Evolutionary conservation across 495 filamentous ascomycete genomes (phyloP).

Genomic region (Parathielavia hyrcaniae): DNA sequence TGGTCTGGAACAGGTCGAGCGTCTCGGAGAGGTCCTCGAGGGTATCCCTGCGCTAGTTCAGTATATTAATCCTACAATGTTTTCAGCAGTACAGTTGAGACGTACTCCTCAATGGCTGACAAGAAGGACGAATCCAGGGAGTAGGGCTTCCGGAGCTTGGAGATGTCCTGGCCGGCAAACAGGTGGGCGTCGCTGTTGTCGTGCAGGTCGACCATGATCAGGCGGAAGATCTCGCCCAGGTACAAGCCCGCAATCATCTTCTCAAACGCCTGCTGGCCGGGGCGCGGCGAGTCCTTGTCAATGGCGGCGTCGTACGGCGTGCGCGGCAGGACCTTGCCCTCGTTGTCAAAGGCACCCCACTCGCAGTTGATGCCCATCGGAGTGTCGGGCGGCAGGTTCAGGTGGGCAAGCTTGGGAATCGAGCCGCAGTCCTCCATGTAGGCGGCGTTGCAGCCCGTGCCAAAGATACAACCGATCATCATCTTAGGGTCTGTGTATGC

Average conservation of each 20-base stretch:
- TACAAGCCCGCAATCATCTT: conserved; percentile 98
- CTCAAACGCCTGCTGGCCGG: conserved; percentile 93
- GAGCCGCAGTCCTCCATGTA: conserved; percentile 94
- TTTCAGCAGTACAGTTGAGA: neutral
- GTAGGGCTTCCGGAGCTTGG: conserved; percentile 72
- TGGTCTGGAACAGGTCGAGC: conserved; percentile 65
- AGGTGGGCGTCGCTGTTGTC: conserved; percentile 68
- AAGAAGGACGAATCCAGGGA: conserved; percentile 87
- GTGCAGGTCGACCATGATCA: conserved; percentile 79
- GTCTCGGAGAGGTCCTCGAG: conserved; percentile 91
- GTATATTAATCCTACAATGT: neutral
- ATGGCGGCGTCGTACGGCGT: conserved; percentile 80
- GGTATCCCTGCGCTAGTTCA: conserved; percentile 57
- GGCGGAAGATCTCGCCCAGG: conserved; percentile 89
- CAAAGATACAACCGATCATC: conserved; percentile 97
- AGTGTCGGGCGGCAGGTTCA: conserved; percentile 82
- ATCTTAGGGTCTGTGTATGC: conserved; percentile 86
- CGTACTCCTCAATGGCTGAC: conserved; percentile 84
- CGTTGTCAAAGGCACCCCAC: conserved; percentile 98
- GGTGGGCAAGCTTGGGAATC: conserved; percentile 87
- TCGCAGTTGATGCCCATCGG: conserved; percentile 99
- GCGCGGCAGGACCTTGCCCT: conserved; percentile 83
- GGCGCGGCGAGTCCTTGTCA: conserved; percentile 87
- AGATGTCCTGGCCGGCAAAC: conserved; percentile 76
- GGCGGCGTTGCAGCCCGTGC: conserved; percentile 95